These are phyloP conservation scores for Diutina pseudorugosa DNA, from an alignment of 1,139 yeast species.

Conservation along the genomic window DNA sequence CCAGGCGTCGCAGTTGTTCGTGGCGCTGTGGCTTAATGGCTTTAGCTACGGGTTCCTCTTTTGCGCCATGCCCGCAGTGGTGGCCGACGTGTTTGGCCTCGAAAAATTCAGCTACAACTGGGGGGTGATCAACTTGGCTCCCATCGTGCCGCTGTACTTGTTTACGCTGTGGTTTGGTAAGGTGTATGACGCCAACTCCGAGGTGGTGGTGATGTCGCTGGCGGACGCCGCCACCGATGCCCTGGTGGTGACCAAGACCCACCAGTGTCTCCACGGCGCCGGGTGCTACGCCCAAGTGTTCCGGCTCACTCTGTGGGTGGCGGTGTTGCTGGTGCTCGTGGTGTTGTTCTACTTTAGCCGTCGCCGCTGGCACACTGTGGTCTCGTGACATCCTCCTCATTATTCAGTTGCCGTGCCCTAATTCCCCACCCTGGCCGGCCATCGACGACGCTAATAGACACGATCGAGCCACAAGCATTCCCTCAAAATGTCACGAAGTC, in stretches of 20 bases:
- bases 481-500: too few relatives aligned
- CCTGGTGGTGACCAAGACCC: neutral
- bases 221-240: neutral
- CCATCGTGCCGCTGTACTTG: slow-evolving; percentile 37
- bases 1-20: slow-evolving; percentile 16
- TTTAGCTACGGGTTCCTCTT: slow-evolving; percentile 47
- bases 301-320: neutral
- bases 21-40: slow-evolving; percentile 35
- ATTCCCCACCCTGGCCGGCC: too few relatives aligned
- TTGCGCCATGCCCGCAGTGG: slow-evolving; percentile 45
- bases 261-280: neutral
- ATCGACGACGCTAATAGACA: too few relatives aligned
- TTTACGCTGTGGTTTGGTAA: slow-evolving; percentile 41
- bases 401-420: neutral
- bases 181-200: slow-evolving; percentile 34
- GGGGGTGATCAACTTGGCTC: slow-evolving; percentile 46
- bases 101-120: slow-evolving; percentile 42
- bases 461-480: too few relatives aligned
- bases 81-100: slow-evolving; percentile 47
- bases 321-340: neutral
- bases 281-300: neutral
- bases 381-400: neutral
- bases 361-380: neutral
- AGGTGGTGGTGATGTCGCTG: neutral
- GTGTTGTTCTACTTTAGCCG: neutral